Evolutionary conservation across 192 early-diverging fungal species (phyloP).

Genomic region (Linnemannia zychae): DNA sequence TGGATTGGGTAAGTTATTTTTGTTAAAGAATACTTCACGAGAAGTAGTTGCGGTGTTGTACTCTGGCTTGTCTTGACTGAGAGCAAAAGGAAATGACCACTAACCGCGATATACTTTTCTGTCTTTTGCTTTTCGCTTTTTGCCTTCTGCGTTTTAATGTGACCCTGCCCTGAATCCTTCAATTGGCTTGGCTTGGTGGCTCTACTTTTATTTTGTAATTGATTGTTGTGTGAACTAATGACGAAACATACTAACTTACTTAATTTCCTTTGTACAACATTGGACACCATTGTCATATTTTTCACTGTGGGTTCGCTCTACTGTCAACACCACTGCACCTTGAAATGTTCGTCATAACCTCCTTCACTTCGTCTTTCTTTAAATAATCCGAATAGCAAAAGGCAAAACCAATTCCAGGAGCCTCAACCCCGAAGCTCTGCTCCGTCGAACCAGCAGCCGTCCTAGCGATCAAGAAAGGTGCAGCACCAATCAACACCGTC

Average conservation of each 20-base stretch:
- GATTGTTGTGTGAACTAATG: background rate
- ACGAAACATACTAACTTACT: no score
- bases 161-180: conserved; percentile 32
- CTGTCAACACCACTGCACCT: background rate
- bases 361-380: background rate
- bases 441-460: conserved; percentile 62
- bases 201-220: background rate
- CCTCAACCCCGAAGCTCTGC: conserved; percentile 75
- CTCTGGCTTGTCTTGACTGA: background rate
- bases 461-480: conserved; percentile 16
- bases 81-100: background rate
- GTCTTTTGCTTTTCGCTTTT: background rate
- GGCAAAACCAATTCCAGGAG: conserved; percentile 76
- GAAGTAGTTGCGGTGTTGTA: background rate
- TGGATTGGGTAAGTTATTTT: conserved; percentile 72
- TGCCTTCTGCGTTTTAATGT: background rate
- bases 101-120: background rate
- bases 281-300: background rate
- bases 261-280: no score
- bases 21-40: background rate
- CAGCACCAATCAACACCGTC: conserved; percentile 57
- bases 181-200: no score
- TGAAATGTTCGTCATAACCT: background rate
- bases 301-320: background rate
- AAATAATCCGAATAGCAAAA: conserved; percentile 62